Evolutionary conservation across 345 rosid genomes (phyloP).

Genomic region (Anastatica hierochuntica): DNA sequence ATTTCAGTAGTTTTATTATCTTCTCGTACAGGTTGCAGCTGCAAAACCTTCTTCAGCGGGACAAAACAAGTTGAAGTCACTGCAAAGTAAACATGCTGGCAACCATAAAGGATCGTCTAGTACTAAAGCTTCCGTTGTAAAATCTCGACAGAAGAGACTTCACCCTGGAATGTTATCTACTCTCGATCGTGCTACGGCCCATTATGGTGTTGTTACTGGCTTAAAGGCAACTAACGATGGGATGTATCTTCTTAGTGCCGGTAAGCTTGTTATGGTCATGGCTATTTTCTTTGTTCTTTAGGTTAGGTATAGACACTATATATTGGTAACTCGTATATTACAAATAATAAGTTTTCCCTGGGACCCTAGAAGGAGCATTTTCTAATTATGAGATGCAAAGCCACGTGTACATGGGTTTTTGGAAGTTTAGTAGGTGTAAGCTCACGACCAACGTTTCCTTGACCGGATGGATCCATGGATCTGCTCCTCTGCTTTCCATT

Average conservation of each 20-base stretch:
- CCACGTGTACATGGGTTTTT: too few species aligned
- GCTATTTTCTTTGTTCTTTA: not conserved
- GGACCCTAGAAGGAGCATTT: too few species aligned
- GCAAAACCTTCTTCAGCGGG: conserved; percentile 36
- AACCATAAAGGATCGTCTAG: conserved; percentile 52
- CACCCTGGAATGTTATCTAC: conserved; percentile 84
- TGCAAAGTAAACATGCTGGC: conserved; percentile 36
- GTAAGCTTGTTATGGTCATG: conserved; percentile 31
- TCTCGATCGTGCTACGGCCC: conserved; percentile 86
- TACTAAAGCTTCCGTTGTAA: conserved; percentile 43
- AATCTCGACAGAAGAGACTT: conserved; percentile 50
- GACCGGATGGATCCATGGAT: too few species aligned
- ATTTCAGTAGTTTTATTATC: too few species aligned
- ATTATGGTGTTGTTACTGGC: conserved; percentile 88
- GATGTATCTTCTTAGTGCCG: conserved; percentile 95
- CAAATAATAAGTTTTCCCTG: too few species aligned
- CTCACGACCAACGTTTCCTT: too few species aligned
- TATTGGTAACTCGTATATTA: too few species aligned
- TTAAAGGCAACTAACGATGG: conserved; percentile 74
- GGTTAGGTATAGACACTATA: too few species aligned
- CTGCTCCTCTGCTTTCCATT: too few species aligned
- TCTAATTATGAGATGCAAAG: too few species aligned
- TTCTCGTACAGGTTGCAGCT: conserved; percentile 42
- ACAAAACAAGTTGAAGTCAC: conserved; percentile 34
- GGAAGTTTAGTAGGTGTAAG: too few species aligned